Conservation (phyloP, 371 early-diverging fungal species). For the Mucor lusitanicus region DNA sequence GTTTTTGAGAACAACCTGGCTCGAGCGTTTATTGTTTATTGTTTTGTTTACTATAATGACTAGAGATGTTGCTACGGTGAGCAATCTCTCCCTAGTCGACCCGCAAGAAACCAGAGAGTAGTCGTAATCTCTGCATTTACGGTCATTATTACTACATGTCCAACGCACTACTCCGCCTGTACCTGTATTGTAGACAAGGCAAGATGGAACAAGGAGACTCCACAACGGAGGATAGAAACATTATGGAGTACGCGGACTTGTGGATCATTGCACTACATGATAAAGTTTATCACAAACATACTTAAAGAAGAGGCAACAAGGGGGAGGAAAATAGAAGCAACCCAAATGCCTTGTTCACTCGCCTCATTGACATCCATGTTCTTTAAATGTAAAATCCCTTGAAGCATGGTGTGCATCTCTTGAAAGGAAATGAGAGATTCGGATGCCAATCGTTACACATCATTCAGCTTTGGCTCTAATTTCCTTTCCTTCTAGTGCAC, state of each 20-base stretch:
- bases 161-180: constrained; percentile 1
- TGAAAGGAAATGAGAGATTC: background rate
- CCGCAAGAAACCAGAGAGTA: background rate
- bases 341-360: background rate
- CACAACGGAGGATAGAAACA: background rate
- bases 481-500: background rate
- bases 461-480: background rate
- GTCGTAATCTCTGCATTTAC: background rate
- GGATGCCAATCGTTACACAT: constrained; percentile 11
- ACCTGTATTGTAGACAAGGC: background rate
- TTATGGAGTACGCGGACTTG: constrained; percentile 17
- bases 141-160: background rate
- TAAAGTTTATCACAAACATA: background rate
- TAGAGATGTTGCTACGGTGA: background rate
- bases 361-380: background rate
- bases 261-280: background rate
- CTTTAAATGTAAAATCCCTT: background rate
- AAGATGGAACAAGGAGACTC: background rate
- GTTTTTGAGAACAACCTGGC: constrained; percentile 8
- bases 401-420: background rate
- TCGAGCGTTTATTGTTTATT: constrained; percentile 19
- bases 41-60: constrained; percentile 18
- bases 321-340: background rate
- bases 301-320: background rate
- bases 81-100: background rate